Conservation (phyloP, 2,329 filamentous ascomycete genomes). For the Aspergillus udagawae region DNA sequence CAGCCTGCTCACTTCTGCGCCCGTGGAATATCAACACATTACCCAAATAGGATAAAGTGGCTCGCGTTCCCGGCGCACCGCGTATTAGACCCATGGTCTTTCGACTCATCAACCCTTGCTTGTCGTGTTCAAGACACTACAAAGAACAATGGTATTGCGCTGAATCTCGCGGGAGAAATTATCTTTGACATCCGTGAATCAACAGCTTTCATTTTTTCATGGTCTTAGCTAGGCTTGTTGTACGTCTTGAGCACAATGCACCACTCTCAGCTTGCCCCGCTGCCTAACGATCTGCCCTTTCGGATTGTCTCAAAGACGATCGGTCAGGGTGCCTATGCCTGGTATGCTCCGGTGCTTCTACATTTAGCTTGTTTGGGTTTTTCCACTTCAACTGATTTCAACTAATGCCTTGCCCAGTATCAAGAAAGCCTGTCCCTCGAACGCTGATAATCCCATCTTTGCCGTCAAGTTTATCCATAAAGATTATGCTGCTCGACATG, state of each 20-base stretch:
- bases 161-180: background rate
- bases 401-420: conserved; percentile 54
- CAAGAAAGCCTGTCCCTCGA: conserved; percentile 81
- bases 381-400: conserved; percentile 2
- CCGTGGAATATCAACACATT: conserved; percentile 25
- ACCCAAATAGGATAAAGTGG: conserved; percentile 37
- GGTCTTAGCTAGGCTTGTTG: conserved; percentile 5
- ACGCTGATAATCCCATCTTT: conserved; percentile 70
- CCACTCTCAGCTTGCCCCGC: conserved; percentile 83
- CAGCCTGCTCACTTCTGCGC: background rate
- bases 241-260: conserved; percentile 42
- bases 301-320: conserved; percentile 95
- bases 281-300: conserved; percentile 82
- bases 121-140: conserved; percentile 7
- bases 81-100: conserved; percentile 10
- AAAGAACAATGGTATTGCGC: background rate
- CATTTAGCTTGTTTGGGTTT: background rate
- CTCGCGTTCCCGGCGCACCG: conserved; percentile 24
- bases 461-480: conserved; percentile 99
- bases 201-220: background rate
- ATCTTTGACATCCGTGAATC: background rate
- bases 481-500: conserved; percentile 83
- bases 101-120: conserved; percentile 16
- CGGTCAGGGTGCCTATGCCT: conserved; percentile 93
- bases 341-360: conserved; percentile 50